These are phyloP conservation scores for Penicillium ochrochloron DNA, from an alignment of 495 filamentous ascomycete genomes.

Conservation along the genomic window DNA sequence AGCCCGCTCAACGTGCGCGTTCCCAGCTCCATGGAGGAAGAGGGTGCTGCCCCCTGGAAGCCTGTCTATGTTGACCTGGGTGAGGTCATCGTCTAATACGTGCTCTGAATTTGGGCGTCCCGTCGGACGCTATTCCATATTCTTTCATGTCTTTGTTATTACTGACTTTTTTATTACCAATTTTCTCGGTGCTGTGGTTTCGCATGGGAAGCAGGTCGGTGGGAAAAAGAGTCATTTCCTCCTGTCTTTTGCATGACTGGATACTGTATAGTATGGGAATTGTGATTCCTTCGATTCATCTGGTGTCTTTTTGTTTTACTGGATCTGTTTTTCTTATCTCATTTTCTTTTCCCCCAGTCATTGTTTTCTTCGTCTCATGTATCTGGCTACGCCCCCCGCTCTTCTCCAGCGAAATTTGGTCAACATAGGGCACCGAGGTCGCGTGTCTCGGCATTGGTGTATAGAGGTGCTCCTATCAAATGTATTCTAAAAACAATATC, in stretches of 20 bases:
- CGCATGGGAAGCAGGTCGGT: conserved; percentile 34
- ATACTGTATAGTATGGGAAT: conserved; percentile 53
- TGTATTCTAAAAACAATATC: conserved; percentile 35
- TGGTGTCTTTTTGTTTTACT: conserved; percentile 38
- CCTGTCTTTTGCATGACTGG: conserved; percentile 41
- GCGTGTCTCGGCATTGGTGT: conserved; percentile 25
- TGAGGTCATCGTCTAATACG: conserved; percentile 75
- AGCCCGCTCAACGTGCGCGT: conserved; percentile 72
- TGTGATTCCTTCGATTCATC: conserved; percentile 42
- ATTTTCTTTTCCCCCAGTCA: conserved; percentile 24
- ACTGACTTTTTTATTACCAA: conserved; percentile 31
- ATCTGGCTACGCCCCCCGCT: conserved; percentile 21
- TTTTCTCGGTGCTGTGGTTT: conserved; percentile 35
- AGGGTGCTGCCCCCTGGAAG: conserved; percentile 69
- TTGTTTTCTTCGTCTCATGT: conserved; percentile 22
- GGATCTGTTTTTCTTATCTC: conserved; percentile 21
- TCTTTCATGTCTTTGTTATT: conserved; percentile 33
- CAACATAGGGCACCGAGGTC: conserved; percentile 20
- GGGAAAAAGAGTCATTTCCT: conserved; percentile 30
- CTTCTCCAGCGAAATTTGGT: conserved; percentile 23
- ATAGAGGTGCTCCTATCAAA: conserved; percentile 31
- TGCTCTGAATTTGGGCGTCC: neutral
- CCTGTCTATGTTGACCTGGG: conserved; percentile 87
- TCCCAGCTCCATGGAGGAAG: conserved; percentile 79
- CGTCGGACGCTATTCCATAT: conserved; percentile 31